phyloP scores from a whole-genome alignment of 225 moss, liverwort and hornwort species.

The Ulota crispa region DNA sequence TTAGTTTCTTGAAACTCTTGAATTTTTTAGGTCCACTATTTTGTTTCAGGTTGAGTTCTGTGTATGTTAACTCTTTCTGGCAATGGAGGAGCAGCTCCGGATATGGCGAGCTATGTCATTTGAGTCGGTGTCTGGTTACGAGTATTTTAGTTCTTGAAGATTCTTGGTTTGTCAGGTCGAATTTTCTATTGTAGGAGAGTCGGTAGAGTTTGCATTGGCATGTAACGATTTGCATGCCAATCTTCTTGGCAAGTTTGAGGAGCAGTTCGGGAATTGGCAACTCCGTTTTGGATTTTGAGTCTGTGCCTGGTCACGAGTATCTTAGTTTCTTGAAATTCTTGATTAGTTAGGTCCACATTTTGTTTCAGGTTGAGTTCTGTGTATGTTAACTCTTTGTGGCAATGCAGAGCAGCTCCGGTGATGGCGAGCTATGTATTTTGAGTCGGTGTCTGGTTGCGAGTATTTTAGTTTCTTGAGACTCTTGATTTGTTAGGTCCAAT shows the following conservation, averaged over 20 bases:
- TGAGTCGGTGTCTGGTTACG: background rate
- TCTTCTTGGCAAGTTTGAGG: background rate
- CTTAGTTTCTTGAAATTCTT: background rate
- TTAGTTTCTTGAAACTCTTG: background rate
- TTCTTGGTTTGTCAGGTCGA: background rate
- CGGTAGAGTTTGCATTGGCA: background rate
- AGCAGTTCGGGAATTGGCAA: background rate
- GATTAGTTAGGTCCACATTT: background rate
- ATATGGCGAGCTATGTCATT: background rate
- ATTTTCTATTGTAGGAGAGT: background rate
- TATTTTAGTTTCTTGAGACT: background rate
- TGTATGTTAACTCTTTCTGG: no score
- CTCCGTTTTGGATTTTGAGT: background rate
- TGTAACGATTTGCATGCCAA: background rate
- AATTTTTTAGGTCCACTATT: background rate
- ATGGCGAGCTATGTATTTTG: background rate
- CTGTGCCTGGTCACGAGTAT: no score
- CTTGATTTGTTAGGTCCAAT: background rate
- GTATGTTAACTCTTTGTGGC: background rate
- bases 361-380: background rate
- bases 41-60: background rate
- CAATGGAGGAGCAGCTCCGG: background rate
- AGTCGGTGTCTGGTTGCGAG: background rate
- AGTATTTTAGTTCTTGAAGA: background rate
- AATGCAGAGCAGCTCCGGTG: background rate